These are phyloP conservation scores for Moesziomyces sp. DNA, from an alignment of 1,284 basidiomycete genomes.

Conservation along the genomic window DNA sequence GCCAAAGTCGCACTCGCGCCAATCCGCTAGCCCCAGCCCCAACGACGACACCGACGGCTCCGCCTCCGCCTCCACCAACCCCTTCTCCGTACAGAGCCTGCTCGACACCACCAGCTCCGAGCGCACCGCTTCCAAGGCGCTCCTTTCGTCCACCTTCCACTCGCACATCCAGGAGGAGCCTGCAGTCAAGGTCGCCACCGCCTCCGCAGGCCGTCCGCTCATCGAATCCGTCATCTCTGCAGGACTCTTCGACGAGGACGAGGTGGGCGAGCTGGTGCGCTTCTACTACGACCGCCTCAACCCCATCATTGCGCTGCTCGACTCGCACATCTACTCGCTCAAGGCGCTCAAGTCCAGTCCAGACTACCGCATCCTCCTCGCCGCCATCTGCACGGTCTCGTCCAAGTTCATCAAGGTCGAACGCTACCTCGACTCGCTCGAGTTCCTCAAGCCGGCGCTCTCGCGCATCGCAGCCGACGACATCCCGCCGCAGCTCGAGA, in stretches of 20 bases:
- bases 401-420: conserved; percentile 84
- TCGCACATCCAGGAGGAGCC: conserved; percentile 46
- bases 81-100: conserved; percentile 47
- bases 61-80: conserved; percentile 24
- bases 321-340: conserved; percentile 67
- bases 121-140: conserved; percentile 38
- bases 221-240: conserved; percentile 48
- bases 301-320: conserved; percentile 65
- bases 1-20: conserved; percentile 22
- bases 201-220: conserved; percentile 31
- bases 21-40: conserved; percentile 31
- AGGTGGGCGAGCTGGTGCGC: conserved; percentile 35
- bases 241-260: conserved; percentile 44
- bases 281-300: conserved; percentile 55
- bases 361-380: conserved; percentile 81
- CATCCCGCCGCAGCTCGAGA: conserved; percentile 78
- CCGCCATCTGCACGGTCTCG: conserved; percentile 81
- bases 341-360: conserved; percentile 75
- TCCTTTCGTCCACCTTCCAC: conserved; percentile 46
- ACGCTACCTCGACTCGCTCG: conserved; percentile 52
- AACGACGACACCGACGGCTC: conserved; percentile 30
- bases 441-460: conserved; percentile 75
- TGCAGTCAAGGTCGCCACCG: conserved; percentile 38
- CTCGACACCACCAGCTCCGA: conserved; percentile 47
- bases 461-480: conserved; percentile 74